phyloP scores from a whole-genome alignment of 805 yeast species.

The Candida suzukii region DNA sequence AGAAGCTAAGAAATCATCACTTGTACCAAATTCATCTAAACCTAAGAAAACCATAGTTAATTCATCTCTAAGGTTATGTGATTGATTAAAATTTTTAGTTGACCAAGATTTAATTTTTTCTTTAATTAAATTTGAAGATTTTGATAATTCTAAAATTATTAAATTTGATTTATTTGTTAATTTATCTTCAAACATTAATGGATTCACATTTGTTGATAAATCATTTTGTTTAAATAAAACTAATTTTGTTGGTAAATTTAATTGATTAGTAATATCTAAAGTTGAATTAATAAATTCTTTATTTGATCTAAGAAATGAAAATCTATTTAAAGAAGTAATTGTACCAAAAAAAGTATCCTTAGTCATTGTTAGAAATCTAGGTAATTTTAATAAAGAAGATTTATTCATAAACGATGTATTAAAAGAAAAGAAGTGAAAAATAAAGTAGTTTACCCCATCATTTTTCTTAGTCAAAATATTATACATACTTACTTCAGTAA shows the following conservation, averaged over 20 bases:
- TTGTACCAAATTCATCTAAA: conserved; percentile 31
- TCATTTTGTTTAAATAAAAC: conserved; percentile 33
- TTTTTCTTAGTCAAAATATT: too few relatives aligned
- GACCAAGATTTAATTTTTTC: conserved; percentile 15
- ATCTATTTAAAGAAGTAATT: conserved; percentile 46
- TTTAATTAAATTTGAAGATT: conserved; percentile 9
- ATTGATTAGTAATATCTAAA: conserved; percentile 1
- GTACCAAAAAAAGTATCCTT: conserved; percentile 20
- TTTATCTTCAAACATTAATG: conserved; percentile 11
- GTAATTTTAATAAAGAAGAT: not conserved
- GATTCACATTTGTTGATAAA: conserved; percentile 9
- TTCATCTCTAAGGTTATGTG: conserved; percentile 8
- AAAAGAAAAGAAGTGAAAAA: too few relatives aligned
- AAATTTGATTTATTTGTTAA: conserved; percentile 5
- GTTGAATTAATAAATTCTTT: conserved; percentile 33
- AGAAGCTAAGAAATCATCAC: conserved; percentile 11
- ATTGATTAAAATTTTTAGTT: conserved; percentile 6
- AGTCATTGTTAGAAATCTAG: conserved; percentile 7
- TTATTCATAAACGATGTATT: too few relatives aligned
- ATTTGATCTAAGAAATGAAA: conserved; percentile 57
- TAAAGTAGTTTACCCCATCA: too few relatives aligned
- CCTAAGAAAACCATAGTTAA: conserved; percentile 40
- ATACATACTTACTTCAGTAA: too few relatives aligned
- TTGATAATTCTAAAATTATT: conserved; percentile 7
- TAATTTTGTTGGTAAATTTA: conserved; percentile 37